Conservation (phyloP, 129 eudicot genomes). For the Glebionis coronaria region DNA sequence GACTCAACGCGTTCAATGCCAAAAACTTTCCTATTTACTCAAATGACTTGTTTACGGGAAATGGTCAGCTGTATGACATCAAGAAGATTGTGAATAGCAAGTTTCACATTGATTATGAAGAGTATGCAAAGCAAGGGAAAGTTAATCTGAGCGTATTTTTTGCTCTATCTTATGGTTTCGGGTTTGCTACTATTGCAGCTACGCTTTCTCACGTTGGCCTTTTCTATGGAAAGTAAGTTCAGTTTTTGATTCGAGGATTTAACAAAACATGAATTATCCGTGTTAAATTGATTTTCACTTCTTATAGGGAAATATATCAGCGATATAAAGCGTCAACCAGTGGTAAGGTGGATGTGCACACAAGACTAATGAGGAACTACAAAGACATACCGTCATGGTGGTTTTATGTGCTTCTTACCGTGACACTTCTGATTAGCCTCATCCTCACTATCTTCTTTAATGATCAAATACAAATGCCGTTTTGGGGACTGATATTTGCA, state of each 20-base stretch:
- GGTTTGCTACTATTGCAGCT: slow-evolving; percentile 84
- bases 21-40: slow-evolving; percentile 74
- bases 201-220: slow-evolving; percentile 75
- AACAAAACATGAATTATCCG: too few species aligned
- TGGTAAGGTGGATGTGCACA: slow-evolving; percentile 80
- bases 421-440: slow-evolving; percentile 44
- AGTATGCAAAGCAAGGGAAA: slow-evolving; percentile 63
- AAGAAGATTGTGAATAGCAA: slow-evolving; percentile 72
- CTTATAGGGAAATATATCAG: slow-evolving; percentile 61
- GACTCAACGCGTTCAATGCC: slow-evolving; percentile 64
- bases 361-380: slow-evolving; percentile 75
- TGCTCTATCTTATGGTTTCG: too few species aligned
- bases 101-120: slow-evolving; percentile 57
- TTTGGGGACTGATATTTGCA: slow-evolving; percentile 47
- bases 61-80: slow-evolving; percentile 71
- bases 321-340: slow-evolving; percentile 67
- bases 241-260: background rate
- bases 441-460: slow-evolving; percentile 58
- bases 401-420: too few species aligned
- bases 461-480: slow-evolving; percentile 54
- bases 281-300: too few species aligned
- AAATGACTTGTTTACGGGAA: slow-evolving; percentile 71
- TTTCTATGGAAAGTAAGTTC: slow-evolving; percentile 74
- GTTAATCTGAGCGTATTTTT: slow-evolving; percentile 72
- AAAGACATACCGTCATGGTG: slow-evolving; percentile 92